Base-by-base conservation (phyloP, 345 rosid genomes). In the Barbarea vulgaris region DNA sequence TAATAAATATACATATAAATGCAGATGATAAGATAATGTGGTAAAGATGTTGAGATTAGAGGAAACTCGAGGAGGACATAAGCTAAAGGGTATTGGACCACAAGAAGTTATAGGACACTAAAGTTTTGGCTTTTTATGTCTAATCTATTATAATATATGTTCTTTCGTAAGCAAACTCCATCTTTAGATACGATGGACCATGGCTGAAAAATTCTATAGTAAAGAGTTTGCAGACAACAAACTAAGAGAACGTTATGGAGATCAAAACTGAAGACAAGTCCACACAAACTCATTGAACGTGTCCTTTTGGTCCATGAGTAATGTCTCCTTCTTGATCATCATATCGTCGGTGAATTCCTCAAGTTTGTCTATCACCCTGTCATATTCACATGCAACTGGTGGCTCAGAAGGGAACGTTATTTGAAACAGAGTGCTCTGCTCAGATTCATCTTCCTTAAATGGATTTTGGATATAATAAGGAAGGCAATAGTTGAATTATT, bases 381-480 rank as follows among this genome's bases (percentile, higher is more conserved):
- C n/a, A n/a, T n/a, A n/a, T n/a, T n/a, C n/a, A n/a, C n/a, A n/a
- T n/a, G n/a, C n/a, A n/a, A 24, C 25, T 24, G 25, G 25, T 3
- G 3, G 83, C 70, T 90, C 93, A 19, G 83, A 76, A 54, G 93
- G 89, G 73, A 76, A 94, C 18, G 84, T 78, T 57, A 94, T 90
- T 27, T 78, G 81, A 62, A 90, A 97, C 81, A 67, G 93, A 7
- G 98, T 88, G 67, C 83, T 86, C 78, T 87, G 89, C 59, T 88
- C 95, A 77, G 87, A 63, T 69, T 88, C 92, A 78, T 90, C 93
- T 82, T 87, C 91, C 88, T 86, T 84, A 18, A 87, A 81, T 44
- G 98, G 98, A 42, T 91, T 81, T 74, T 88, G 77, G 67, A 90
- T 87, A 81, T 94, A n/a, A n/a, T n/a, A n/a, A n/a, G n/a, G n/a